Evolutionary conservation across 208 protist species (phyloP), one percentile per base, ranked within the genome.

Genomic region (Leptomonas pyrrhocoris): DNA sequence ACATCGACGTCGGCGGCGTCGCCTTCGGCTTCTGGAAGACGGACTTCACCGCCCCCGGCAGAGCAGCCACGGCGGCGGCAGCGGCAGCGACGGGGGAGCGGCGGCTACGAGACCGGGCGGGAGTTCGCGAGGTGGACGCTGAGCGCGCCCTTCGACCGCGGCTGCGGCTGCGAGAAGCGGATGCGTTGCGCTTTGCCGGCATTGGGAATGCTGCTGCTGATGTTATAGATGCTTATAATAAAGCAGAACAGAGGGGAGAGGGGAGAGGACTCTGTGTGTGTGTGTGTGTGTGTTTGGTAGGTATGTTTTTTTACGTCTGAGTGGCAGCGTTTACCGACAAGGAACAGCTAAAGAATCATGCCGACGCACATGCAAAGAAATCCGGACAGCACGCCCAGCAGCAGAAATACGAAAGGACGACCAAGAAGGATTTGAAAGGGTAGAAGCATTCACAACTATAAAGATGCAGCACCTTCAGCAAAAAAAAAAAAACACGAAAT

Each of bases 131-230:
- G 11, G 49, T 53, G 31, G 51, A 53, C n/a, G n/a, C n/a, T n/a
- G n/a, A n/a, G n/a, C n/a, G n/a, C n/a, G n/a, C n/a, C n/a, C n/a
- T 25, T 23, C 28, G 61, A 45, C 70, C 53, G 61, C 55, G 60
- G 55, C 54, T 66, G 56, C 74, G 62, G 63, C 71, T 68, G 61
- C 55, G 60, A 8, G 71, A 34, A 21, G 31, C 5, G 1, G 71
- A 67, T 8, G 38, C 45, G 34, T 55, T 69, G 34, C 76, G 77
- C 46, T 75, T 72, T 36, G 77, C 50, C 13, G 77, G 67, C 77
- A 78, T 77, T 46, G 1, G 28, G 11, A 42, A 1, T 18, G 18
- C 15, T 54, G 19, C 48, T 46, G 12, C 31, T 4, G 56, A 2
- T 57, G 25, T 54, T 25, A 19, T 19, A 19, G 25, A 49, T 18